Evolutionary conservation across 768 basidiomycete species (phyloP), one percentile per base, ranked within the genome.

Genomic region (Auriscalpium vulgare): DNA sequence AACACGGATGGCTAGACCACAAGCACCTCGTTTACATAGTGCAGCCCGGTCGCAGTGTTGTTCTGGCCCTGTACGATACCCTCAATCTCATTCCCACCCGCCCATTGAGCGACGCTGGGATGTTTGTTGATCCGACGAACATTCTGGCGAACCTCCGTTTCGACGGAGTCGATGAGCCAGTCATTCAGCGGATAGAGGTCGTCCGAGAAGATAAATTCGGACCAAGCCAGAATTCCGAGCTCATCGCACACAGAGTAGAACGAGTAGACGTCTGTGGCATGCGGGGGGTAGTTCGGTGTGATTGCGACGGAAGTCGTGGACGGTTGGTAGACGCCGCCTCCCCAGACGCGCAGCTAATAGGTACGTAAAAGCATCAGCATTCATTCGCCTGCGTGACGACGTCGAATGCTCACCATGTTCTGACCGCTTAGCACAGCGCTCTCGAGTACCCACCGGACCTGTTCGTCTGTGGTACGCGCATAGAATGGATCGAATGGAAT

Each of bases 401-500:
- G 4, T 3, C 19, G n/a, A 14, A 17, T 2, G 67, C 73, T 10
- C 50, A 82, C 80, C 80, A 81, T 82, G 57, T 83, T 83, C 66
- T 83, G 82, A 9, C 79, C 80, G 53, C 77, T 78, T 47, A 68
- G 65, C 2, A 80, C 74, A 3, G 77, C 80, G 57, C 80, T 82
- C 66, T 82, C 75, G 14, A 83, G 64, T 19, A 83, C 68, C 81
- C 81, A 83, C 35, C 77, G 67, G 8, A 80, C 78, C 55, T 74
- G 69, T 29, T 78, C 79, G 10, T 76, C 72, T 10, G 75, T 75
- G 11, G 71, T 76, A 40, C 82, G 69, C 37, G 79, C 68, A 57
- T 82, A 82, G 65, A 84, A 83, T 8, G 78, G 77, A 65, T 84
- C 82, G 59, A 81, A 82, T 1, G 82, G 82, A 55, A 83, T 80